A percentile compares a stretch with the other conserved stretches of the same genome.
phyloP scores from a whole-genome alignment of 257 asterid genomes.

The Nicotiana knightiana region DNA sequence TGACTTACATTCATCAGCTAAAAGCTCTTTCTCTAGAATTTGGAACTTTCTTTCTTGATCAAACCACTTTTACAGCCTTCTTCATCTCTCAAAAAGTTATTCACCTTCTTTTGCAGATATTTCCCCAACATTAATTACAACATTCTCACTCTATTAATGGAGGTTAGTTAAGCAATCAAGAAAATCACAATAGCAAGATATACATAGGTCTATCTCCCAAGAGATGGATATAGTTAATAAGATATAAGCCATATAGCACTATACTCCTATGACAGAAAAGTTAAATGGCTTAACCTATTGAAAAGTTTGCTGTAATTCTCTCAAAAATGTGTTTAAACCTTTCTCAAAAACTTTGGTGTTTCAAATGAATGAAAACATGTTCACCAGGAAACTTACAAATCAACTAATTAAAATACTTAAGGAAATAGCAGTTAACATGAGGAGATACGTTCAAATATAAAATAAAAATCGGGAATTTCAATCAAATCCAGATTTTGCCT shows the following conservation, averaged over 20 bases:
- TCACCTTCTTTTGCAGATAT: not conserved
- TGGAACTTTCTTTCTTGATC: not conserved
- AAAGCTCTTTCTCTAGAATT: not conserved
- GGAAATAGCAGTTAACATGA: not conserved
- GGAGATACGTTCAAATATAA: not conserved
- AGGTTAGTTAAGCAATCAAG: not conserved
- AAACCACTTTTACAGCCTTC: not conserved
- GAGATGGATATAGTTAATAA: not conserved
- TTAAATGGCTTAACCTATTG: not conserved
- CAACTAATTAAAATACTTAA: not conserved
- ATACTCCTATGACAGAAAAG: not conserved
- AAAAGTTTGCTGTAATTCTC: not conserved
- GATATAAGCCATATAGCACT: not conserved
- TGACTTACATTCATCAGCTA: not conserved
- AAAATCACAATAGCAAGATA: not conserved
- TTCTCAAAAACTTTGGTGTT: not conserved
- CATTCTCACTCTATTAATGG: not conserved
- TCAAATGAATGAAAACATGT: not conserved
- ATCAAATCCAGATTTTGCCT: not conserved
- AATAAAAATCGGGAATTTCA: not conserved
- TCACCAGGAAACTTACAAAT: not conserved
- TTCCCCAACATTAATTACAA: not conserved
- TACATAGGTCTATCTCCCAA: not conserved
- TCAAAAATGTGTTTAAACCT: not conserved
- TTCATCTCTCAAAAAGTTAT: not conserved